Percentiles rank a stretch among this genome's conserved stretches.
Conservation (phyloP, 305 asterid genomes). For the Solanum hybrid region DNA sequence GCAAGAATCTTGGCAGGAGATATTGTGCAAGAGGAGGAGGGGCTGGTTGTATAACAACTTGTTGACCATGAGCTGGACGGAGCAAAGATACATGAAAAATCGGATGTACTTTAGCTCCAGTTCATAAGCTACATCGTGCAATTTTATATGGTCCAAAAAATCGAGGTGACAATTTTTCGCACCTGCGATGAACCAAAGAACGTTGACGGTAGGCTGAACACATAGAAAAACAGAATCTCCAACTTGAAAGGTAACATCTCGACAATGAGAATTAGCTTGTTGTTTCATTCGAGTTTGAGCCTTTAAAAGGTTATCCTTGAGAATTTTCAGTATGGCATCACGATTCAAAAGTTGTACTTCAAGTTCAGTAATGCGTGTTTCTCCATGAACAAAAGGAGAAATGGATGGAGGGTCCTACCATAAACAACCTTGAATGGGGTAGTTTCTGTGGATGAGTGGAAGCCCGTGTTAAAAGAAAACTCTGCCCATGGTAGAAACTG, state of each 20-base stretch:
- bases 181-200: neutral
- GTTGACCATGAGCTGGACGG: neutral
- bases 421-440: neutral
- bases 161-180: neutral
- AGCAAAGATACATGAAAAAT: no score
- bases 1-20: neutral
- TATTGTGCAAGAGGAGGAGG: neutral
- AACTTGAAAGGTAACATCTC: neutral
- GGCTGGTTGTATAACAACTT: neutral
- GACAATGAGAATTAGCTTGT: neutral
- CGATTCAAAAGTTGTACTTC: neutral
- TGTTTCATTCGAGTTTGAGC: neutral
- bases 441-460: neutral
- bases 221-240: neutral
- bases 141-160: neutral
- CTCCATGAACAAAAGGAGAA: neutral
- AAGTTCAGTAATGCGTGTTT: neutral
- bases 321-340: neutral
- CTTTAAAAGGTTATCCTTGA: neutral
- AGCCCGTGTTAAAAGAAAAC: neutral
- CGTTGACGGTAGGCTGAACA: neutral
- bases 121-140: no score
- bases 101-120: no score
- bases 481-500: neutral
- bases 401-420: neutral